A percentile compares a stretch with the other conserved stretches of the same genome.
phyloP scores from a whole-genome alignment of 345 rosid species.

The Iberis pinnata region DNA sequence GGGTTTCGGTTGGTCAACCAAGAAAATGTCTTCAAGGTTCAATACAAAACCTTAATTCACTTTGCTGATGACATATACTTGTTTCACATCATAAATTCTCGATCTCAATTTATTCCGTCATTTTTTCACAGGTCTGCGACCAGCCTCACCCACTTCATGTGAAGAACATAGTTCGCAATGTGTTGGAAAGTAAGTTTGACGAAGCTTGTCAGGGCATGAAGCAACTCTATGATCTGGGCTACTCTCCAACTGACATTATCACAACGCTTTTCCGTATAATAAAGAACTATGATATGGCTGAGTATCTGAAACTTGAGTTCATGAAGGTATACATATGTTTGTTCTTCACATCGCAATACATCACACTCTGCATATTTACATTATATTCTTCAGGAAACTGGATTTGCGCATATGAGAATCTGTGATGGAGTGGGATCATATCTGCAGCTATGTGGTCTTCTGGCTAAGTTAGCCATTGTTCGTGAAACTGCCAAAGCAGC shows the following conservation, averaged over 20 bases:
- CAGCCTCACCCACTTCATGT: conserved; percentile 97
- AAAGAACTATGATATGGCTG: conserved; percentile 88
- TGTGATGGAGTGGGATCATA: conserved; percentile 96
- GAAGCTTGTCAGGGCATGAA: conserved; percentile 81
- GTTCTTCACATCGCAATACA: background rate
- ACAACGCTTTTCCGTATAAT: conserved; percentile 88
- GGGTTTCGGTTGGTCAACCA: conserved; percentile 91
- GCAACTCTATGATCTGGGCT: conserved; percentile 86
- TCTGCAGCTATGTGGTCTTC: conserved; percentile 89
- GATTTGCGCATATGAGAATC: conserved; percentile 95
- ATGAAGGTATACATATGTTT: conserved; percentile 57
- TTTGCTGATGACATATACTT: background rate
- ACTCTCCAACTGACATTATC: conserved; percentile 95
- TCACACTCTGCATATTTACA: background rate
- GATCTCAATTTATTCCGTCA: background rate
- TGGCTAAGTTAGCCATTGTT: conserved; percentile 72
- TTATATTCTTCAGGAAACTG: conserved; percentile 62
- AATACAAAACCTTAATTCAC: background rate
- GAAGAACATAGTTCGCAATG: conserved; percentile 76
- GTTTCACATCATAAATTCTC: background rate
- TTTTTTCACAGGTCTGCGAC: conserved; percentile 71
- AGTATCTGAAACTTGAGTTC: conserved; percentile 85
- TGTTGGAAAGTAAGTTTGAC: conserved; percentile 80
- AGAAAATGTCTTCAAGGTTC: conserved; percentile 95
- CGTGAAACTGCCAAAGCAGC: conserved; percentile 75